Base-by-base conservation (phyloP, 2,329 filamentous ascomycete species). In the Trichoderma semiorbis region DNA sequence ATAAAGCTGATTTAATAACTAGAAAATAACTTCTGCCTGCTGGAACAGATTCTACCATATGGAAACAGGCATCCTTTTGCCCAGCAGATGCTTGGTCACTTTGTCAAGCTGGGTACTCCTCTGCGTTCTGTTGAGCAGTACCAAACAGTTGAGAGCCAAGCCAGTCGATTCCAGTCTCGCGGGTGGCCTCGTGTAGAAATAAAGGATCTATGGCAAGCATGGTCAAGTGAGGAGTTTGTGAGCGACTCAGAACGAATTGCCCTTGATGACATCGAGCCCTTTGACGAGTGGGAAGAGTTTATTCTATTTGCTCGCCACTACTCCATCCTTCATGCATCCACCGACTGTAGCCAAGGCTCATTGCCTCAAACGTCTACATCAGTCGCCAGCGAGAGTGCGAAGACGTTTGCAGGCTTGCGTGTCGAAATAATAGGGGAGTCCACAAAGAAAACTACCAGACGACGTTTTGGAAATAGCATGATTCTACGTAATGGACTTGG, bases 281-380 rank as follows among this genome's bases (percentile, higher is more conserved):
- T 98, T 78, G 95, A 98, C 79, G 95, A 98, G 81, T 97, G 94
- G 94, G 95, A 98, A 80, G 95, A 98, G 77, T 94, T 98, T 78
- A 90, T 92, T 3, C 84, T 97, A 1, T 97, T 97, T 79, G 90
- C 89, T 2, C 90, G 90, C 39, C 95, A 98, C 80, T 97, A 97
- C 80, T 92, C 95, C 75, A 82, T 98, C 57, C 85, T 97, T 10
- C 85, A 89, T 65, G 93, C 93, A 12, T 74, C 68, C 10, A 77
- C 77, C 10, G 66, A 74, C 6, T 61, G 50, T 8, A n/a, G 58
- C 18, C 32, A 62, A 39, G 6, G 14, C 32, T 50, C 34, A 16
- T 61, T 32, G 11, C 30, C 43, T 18, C 36, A 61, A 30, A 32
- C 6, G n/a, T 14, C 26, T 1, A 6, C 18, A 11, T 26, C 12